These are phyloP conservation scores for Linderniella brevidens DNA, from an alignment of 257 asterid species.

Conservation along the genomic window DNA sequence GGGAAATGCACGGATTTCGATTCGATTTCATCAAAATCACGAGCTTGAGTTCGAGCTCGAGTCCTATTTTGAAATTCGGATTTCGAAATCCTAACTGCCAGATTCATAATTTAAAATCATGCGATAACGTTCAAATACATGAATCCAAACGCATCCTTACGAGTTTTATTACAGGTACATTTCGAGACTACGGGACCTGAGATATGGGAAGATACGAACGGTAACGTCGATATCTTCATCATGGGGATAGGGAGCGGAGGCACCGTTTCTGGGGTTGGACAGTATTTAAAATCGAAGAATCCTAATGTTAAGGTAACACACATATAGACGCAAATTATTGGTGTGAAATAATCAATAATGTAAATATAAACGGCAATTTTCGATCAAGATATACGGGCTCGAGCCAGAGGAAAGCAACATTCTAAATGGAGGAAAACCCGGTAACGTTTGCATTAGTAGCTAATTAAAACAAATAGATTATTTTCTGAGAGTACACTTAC, in stretches of 20 bases:
- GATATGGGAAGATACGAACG: conserved; percentile 92
- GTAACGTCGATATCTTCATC: conserved; percentile 76
- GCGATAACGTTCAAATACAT: too few species aligned
- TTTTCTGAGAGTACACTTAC: neutral
- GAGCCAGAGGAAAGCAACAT: conserved; percentile 89
- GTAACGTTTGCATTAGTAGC: conserved; percentile 12
- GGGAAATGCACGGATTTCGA: too few species aligned
- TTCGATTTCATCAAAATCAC: too few species aligned
- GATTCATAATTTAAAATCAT: too few species aligned
- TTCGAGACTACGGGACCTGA: conserved; percentile 98
- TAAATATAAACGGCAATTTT: neutral
- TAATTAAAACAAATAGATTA: neutral
- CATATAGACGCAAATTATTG: neutral
- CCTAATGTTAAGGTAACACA: conserved; percentile 62
- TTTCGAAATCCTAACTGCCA: too few species aligned
- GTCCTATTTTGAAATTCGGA: too few species aligned
- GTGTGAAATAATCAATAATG: neutral
- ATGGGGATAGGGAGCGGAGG: conserved; percentile 99
- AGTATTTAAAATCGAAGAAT: conserved; percentile 67
- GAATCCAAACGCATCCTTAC: too few species aligned
- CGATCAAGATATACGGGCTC: conserved; percentile 66
- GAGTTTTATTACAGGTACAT: conserved; percentile 34
- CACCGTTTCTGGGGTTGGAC: conserved; percentile 93
- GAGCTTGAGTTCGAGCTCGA: too few species aligned
- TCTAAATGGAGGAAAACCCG: conserved; percentile 96